Evolutionary conservation across 2,329 filamentous ascomycete genomes (phyloP), one percentile per base, ranked within the genome.

Genomic region (Monascus ruber): DNA sequence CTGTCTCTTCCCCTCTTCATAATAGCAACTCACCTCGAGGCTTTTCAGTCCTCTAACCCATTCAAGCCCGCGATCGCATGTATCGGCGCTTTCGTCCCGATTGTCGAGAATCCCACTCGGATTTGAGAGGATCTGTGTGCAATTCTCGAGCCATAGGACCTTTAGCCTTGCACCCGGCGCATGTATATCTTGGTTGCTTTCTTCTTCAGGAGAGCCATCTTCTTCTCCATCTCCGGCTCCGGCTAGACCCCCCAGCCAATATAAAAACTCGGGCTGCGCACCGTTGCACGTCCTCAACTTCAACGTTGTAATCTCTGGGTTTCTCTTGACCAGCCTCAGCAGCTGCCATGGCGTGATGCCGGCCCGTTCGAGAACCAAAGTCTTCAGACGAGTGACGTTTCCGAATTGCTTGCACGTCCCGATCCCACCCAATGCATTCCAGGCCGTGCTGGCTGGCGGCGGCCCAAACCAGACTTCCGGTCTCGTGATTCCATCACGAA

Each of bases 331-430:
- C 36, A 62, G 50, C 42, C 50, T 56, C 37, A 45, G 50, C 26
- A 63, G 39, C 41, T 63, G 59, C 45, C 52, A 54, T 5, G 54
- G 47, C 3, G 55, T 61, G 40, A 61, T 59, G 4, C 59, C 58
- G 1, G 56, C 50, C 6, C 59, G 53, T 42, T 59, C 54, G 28
- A 62, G 27, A 3, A 51, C 48, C 35, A 63, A 41, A 7, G 44
- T 54, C 39, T 57, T 47, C 29, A 63, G 43, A 5, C 44, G 50
- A 2, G 35, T 47, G 29, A 59, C 36, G 10, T 29, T 29, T 9
- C 49, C 50, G 5, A 44, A 37, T 4, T 48, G 28, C 9, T 45
- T 46, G 31, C 47, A 44, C 6, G 42, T 39, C 1, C 58, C 59
- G 25, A 57, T 46, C 4, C 58, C 57, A 6, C 53, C 51, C 8